These are phyloP conservation scores for Calonectria honghensis DNA, from an alignment of 2,329 filamentous ascomycete genomes.

Conservation along the genomic window DNA sequence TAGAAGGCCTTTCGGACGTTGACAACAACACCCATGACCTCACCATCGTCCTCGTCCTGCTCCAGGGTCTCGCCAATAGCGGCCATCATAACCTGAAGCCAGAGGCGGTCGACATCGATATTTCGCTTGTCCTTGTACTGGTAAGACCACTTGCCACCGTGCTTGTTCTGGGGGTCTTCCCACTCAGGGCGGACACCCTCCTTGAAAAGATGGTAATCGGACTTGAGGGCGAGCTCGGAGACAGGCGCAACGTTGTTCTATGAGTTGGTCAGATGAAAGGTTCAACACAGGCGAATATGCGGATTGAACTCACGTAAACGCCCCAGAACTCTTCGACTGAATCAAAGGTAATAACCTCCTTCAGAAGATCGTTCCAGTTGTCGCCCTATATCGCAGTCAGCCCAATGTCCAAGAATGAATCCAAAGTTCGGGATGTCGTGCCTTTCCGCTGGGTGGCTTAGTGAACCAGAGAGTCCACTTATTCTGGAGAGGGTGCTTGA, in stretches of 20 bases:
- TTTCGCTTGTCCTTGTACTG: constrained; percentile 97
- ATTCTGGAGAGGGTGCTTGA: constrained; percentile 98
- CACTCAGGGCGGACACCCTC: constrained; percentile 96
- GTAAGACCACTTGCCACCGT: constrained; percentile 99
- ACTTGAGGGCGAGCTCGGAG: constrained; percentile 96
- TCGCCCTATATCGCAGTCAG: constrained; percentile 78
- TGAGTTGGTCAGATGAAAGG: constrained; percentile 39
- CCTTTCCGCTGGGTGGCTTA: constrained; percentile 97
- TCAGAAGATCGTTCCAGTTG: constrained; percentile 98
- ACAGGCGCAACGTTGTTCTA: constrained; percentile 99
- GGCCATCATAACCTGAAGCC: constrained; percentile 97
- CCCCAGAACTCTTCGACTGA: constrained; percentile 99
- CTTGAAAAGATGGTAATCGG: constrained; percentile 99
- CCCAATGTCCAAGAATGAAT: constrained; percentile 21
- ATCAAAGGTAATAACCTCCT: constrained; percentile 99
- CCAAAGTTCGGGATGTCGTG: constrained; percentile 62
- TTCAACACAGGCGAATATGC: constrained; percentile 33
- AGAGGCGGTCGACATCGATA: constrained; percentile 94
- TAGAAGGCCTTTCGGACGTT: constrained; percentile 99
- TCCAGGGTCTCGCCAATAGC: constrained; percentile 99
- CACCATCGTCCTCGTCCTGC: constrained; percentile 88
- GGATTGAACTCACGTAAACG: constrained; percentile 85
- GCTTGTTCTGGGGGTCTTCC: constrained; percentile 99
- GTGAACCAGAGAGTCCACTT: constrained; percentile 99
- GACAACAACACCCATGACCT: constrained; percentile 99